Conservation (phyloP, 225 moss, liverwort and hornwort genomes). For the Bryum argenteum region DNA sequence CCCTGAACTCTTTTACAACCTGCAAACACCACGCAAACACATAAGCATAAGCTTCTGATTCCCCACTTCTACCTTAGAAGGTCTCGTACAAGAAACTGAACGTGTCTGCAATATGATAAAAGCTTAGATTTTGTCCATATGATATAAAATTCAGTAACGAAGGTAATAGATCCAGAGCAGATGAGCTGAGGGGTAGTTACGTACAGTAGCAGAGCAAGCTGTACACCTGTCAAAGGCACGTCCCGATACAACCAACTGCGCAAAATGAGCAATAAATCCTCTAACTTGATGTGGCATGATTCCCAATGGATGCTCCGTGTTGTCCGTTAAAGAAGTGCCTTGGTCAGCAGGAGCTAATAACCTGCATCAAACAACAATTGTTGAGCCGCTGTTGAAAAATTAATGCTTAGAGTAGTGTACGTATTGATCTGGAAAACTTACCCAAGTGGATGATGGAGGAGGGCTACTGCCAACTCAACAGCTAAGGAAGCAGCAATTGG, state of each 20-base stretch:
- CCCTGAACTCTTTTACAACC: constrained; percentile 82
- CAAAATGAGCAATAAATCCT: constrained; percentile 91
- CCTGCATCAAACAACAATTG: too few relatives aligned
- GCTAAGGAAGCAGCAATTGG: constrained; percentile 93
- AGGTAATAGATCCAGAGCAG: not conserved
- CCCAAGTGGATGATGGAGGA: constrained; percentile 94
- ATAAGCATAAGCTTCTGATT: constrained; percentile 25
- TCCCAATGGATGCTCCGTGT: too few relatives aligned
- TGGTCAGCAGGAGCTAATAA: too few relatives aligned
- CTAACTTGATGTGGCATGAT: too few relatives aligned
- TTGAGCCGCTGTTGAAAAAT: too few relatives aligned
- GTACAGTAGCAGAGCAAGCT: constrained; percentile 84
- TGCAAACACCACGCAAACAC: constrained; percentile 42
- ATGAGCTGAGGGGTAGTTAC: constrained; percentile 29
- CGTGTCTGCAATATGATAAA: not conserved
- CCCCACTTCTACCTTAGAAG: not conserved
- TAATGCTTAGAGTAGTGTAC: too few relatives aligned
- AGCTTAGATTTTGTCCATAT: too few relatives aligned
- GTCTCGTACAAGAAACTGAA: not conserved
- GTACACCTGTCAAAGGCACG: constrained; percentile 98
- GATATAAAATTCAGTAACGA: constrained; percentile 8
- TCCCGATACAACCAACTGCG: constrained; percentile 82
- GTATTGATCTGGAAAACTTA: constrained; percentile 32
- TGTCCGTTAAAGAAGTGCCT: too few relatives aligned
- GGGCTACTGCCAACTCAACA: constrained; percentile 86